phyloP scores from a whole-genome alignment of 2,329 filamentous ascomycete genomes.

The Fusarium albidum region DNA sequence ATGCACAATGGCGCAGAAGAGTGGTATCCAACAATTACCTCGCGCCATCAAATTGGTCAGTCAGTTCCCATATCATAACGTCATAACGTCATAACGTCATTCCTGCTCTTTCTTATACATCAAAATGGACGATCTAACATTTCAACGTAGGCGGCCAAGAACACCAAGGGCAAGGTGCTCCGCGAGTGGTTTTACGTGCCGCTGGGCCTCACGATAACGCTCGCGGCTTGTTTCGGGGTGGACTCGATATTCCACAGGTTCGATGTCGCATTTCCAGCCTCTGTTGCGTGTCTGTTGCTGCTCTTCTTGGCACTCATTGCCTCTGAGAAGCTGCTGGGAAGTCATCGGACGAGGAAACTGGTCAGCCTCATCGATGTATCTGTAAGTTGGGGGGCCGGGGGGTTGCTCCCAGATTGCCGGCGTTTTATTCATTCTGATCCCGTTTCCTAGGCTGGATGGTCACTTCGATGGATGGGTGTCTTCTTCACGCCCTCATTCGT shows the following conservation, averaged over 20 bases:
- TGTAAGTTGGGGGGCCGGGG: slow-evolving; percentile 46
- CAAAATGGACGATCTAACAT: slow-evolving; percentile 10
- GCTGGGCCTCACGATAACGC: slow-evolving; percentile 49
- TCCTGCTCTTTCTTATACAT: not conserved
- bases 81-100: not conserved
- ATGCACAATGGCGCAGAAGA: slow-evolving; percentile 30
- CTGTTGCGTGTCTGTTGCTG: slow-evolving; percentile 65
- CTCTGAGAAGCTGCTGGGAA: slow-evolving; percentile 57
- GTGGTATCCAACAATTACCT: slow-evolving; percentile 24
- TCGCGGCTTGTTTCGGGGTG: slow-evolving; percentile 54
- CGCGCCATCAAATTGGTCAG: slow-evolving; percentile 36
- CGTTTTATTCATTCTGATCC: not conserved
- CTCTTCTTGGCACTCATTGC: slow-evolving; percentile 60
- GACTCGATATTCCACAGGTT: slow-evolving; percentile 54
- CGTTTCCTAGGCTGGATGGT: slow-evolving; percentile 61
- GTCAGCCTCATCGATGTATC: slow-evolving; percentile 62
- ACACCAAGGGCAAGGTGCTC: slow-evolving; percentile 27
- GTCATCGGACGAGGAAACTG: slow-evolving; percentile 55
- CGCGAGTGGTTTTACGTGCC: slow-evolving; percentile 61
- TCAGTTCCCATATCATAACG: slow-evolving; percentile 7
- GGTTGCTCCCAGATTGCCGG: too few relatives aligned
- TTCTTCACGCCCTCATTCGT: slow-evolving; percentile 69
- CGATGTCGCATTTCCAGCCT: slow-evolving; percentile 65
- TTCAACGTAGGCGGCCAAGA: slow-evolving; percentile 25
- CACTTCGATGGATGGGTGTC: slow-evolving; percentile 65